Conservation (phyloP, 2,329 filamentous ascomycete genomes). For the Ceratocystis alfenasii region DNA sequence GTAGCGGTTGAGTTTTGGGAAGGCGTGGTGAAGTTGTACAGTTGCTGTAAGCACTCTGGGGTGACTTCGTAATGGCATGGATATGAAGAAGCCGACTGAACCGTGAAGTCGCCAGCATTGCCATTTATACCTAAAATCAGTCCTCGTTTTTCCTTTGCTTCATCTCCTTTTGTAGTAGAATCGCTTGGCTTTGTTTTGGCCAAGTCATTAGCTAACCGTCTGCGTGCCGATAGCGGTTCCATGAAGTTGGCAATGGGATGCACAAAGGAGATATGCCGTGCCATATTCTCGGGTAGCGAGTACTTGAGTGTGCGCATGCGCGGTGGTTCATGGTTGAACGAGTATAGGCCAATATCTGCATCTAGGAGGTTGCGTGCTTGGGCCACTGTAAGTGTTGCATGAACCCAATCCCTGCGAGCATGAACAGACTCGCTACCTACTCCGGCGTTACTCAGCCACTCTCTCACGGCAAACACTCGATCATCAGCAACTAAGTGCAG, state of each 20-base stretch:
- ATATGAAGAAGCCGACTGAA: conserved; percentile 14
- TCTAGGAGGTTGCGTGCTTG: conserved; percentile 33
- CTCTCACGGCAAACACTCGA: conserved; percentile 30
- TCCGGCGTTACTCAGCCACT: conserved; percentile 34
- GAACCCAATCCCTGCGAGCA: conserved; percentile 33
- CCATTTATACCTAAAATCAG: conserved; percentile 24
- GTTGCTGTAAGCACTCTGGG: conserved; percentile 33
- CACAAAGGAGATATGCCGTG: conserved; percentile 35
- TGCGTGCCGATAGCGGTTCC: conserved; percentile 27
- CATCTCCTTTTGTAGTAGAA: conserved; percentile 22
- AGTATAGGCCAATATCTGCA: conserved; percentile 33
- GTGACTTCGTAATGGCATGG: conserved; percentile 30
- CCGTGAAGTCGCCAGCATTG: conserved; percentile 18
- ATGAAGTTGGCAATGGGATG: conserved; percentile 41
- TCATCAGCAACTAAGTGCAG: conserved; percentile 30
- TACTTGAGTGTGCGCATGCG: conserved; percentile 37
- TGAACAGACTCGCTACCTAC: conserved; percentile 28
- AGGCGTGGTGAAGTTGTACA: conserved; percentile 37
- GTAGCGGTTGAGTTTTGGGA: conserved; percentile 23
- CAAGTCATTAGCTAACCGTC: background rate
- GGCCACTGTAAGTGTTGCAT: conserved; percentile 33
- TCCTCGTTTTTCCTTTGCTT: conserved; percentile 18
- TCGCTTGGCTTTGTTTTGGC: conserved; percentile 26
- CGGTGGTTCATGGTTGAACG: conserved; percentile 30
- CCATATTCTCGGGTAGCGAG: conserved; percentile 33